Percentiles rank a stretch among this genome's conserved stretches.
Evolutionary conservation across 805 yeast species (phyloP).

Genomic region (Nakazawaea siamensis): DNA sequence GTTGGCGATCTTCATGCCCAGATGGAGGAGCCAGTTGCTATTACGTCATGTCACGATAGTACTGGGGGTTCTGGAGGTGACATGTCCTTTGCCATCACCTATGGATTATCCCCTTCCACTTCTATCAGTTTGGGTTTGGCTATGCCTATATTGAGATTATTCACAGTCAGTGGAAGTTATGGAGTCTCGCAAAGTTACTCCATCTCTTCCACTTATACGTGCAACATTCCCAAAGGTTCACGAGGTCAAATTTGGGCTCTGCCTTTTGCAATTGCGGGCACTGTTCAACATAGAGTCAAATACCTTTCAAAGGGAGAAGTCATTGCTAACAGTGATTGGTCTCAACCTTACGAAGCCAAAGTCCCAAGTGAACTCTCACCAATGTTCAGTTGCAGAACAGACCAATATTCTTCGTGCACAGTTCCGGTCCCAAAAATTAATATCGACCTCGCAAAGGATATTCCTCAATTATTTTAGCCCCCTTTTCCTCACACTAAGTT

Average conservation of each 20-base stretch:
- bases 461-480: neutral
- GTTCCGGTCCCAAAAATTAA: conserved; percentile 2
- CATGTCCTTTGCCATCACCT: neutral
- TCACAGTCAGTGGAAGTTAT: neutral
- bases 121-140: neutral
- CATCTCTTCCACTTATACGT: conserved; percentile 1
- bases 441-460: neutral
- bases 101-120: neutral
- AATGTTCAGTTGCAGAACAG: conserved; percentile 8
- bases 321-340: neutral
- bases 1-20: neutral
- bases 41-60: conserved; percentile 10
- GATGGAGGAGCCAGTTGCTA: conserved; percentile 1
- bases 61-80: conserved; percentile 8
- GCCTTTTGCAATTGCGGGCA: conserved; percentile 6
- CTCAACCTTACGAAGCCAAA: neutral
- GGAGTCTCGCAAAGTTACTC: conserved; percentile 2
- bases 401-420: conserved; percentile 4
- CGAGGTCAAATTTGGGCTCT: conserved; percentile 11
- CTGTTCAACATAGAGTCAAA: conserved; percentile 2
- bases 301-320: neutral
- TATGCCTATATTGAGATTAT: conserved; percentile 1
- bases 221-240: conserved; percentile 9
- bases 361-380: conserved; percentile 8
- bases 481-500: neutral